Base-by-base conservation (phyloP, 208 protist genomes). In the Trypanosoma congolense region DNA sequence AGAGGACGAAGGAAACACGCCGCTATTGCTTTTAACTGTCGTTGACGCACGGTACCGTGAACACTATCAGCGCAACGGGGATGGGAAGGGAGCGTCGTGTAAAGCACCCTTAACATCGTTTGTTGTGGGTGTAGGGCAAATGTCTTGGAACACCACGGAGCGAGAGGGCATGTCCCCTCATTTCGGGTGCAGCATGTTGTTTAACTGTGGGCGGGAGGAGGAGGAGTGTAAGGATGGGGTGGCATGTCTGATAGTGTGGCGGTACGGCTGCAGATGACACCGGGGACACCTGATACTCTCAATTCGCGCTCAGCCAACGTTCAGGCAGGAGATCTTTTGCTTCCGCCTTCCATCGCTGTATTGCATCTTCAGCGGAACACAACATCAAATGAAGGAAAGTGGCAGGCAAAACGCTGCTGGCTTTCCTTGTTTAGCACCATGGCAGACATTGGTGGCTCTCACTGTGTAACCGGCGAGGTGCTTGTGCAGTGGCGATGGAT, bases 131-230 rank as follows among this genome's bases (percentile, higher is more conserved):
- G 52, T 66, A 6, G 61, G 35, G 2, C 16, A 53, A 16, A 35
- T 43, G 44, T 48, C 61, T 21, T 66, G 61, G 52, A 43, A 40
- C 25, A 66, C 61, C 18, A 21, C 0, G 19, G 12, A 29, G 6
- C 24, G 31, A 41, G 40, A 16, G 21, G 61, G 61, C 16, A 38
- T 54, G 19, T 28, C 52, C 9, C 61, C 61, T 29, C 24, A 54
- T 4, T 66, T 66, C 40, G 45, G 25, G n/a, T 36, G 43, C 41
- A 30, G 18, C 24, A 66, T 66, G 52, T 8, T 48, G 12, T 66
- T 66, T 59, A 47, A 54, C 10, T 18, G n/a, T n/a, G n/a, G n/a
- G n/a, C n/a, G n/a, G n/a, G n/a, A n/a, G n/a, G n/a, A n/a, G n/a
- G n/a, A n/a, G n/a, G n/a, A n/a, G n/a, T n/a, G n/a, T n/a, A n/a